Base-by-base conservation (phyloP, 2,329 filamentous ascomycete genomes). In the Arthroderma uncinatum region DNA sequence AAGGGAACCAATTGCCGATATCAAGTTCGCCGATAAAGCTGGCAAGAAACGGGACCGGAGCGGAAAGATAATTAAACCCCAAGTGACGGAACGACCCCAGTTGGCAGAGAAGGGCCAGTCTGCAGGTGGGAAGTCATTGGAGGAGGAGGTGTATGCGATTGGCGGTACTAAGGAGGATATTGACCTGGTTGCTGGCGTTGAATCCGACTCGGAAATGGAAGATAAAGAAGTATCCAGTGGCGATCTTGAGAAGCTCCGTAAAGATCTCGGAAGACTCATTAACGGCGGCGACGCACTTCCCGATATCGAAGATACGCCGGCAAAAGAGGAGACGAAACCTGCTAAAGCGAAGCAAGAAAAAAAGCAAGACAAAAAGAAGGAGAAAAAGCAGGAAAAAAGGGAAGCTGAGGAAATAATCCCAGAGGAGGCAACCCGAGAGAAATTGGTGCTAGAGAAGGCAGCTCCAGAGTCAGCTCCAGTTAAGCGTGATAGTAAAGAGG, bases 111-210 rank as follows among this genome's bases (percentile, higher is more conserved):
- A n/a, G 10, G 19, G 47, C 10, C 25, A 47, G 42, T 19, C 44
- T 59, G 55, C 47, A 62, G 63, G 62, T 57, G 54, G 55, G 23
- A 50, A 61, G 14, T 63, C 64, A 36, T 65, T 77, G 39, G 67
- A 71, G 53, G 67, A 71, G 58, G 75, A 77, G 59, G 73, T 78
- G 59, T 59, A 74, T 59, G 71, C 71, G 4, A 69, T 78, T 55
- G 76, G 76, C 33, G 76, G 76, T 52, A 76, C 72, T n/a, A 69
- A 76, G 61, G 76, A 78, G 54, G 75, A 78, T 61, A 66, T 76
- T 57, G 71, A 76, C 50, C 64, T 78, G 23, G 63, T 78, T 58
- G 74, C 70, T 21, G 73, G 67, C 55, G 66, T 73, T 19, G 68
- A 72, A 47, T 78, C 76, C 0, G 75, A 74, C 47, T 75, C 73